A percentile compares a stretch with the other conserved stretches of the same genome.
phyloP scores from a whole-genome alignment of 495 filamentous ascomycete genomes.

The Penicillium tannophilum region DNA sequence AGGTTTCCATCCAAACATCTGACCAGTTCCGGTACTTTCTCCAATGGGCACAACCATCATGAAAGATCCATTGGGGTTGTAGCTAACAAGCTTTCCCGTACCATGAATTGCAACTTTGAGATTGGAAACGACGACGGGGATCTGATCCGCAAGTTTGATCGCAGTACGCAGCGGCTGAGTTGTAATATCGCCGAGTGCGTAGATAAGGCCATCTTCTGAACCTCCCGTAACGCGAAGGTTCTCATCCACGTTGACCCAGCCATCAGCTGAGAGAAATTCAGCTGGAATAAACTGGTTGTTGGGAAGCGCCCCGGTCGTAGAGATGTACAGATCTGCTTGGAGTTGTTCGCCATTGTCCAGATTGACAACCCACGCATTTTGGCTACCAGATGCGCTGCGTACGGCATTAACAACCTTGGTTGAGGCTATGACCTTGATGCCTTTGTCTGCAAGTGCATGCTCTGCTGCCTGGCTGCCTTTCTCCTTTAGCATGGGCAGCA shows the following conservation, averaged over 20 bases:
- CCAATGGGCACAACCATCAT: conserved; percentile 17
- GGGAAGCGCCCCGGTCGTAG: conserved; percentile 12
- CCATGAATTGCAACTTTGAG: conserved; percentile 6
- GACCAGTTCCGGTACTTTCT: conserved; percentile 12
- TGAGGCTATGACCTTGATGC: neutral
- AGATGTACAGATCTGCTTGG: conserved; percentile 15
- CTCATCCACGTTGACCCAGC: conserved; percentile 14
- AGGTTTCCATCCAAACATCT: conserved; percentile 12
- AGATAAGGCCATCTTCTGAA: conserved; percentile 3
- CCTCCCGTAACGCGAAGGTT: conserved; percentile 4
- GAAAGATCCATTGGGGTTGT: conserved; percentile 3
- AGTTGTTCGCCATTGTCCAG: conserved; percentile 10
- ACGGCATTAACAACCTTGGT: neutral
- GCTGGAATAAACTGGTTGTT: conserved; percentile 13
- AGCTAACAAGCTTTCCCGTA: conserved; percentile 1
- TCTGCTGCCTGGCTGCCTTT: neutral
- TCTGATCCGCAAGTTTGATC: conserved; percentile 10
- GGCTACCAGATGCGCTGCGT: neutral
- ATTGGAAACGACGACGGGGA: conserved; percentile 10
- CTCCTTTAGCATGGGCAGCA: neutral
- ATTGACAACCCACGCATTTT: neutral
- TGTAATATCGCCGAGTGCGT: conserved; percentile 15
- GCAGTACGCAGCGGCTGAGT: conserved; percentile 14
- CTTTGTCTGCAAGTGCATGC: neutral
- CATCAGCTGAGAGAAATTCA: conserved; percentile 7